Evolutionary conservation across 768 basidiomycete species (phyloP).

Genomic region (Macrolepiota fuliginosa): DNA sequence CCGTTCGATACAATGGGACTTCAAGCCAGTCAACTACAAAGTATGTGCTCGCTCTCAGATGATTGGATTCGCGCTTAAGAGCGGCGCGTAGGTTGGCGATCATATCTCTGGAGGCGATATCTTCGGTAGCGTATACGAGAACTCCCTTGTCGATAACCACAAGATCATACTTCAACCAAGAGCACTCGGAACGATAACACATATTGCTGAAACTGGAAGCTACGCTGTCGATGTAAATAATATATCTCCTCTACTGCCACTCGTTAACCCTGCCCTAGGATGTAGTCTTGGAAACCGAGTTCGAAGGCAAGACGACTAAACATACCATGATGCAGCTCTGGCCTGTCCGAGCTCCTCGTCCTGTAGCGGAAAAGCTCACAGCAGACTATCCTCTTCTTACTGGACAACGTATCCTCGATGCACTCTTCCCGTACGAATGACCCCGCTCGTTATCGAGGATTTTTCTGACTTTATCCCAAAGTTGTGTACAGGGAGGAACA

Average conservation of each 20-base stretch:
- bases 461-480: constrained; percentile 21
- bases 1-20: constrained; percentile 91
- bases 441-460: neutral
- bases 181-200: constrained; percentile 91
- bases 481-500: constrained; percentile 95
- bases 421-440: constrained; percentile 83
- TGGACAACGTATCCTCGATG: constrained; percentile 95
- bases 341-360: constrained; percentile 98
- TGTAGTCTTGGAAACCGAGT: constrained; percentile 94
- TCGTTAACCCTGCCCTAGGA: constrained; percentile 50
- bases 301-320: constrained; percentile 89
- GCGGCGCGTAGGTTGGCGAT: constrained; percentile 72
- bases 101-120: constrained; percentile 97
- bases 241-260: neutral
- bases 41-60: constrained; percentile 30
- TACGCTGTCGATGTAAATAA: constrained; percentile 82
- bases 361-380: constrained; percentile 92
- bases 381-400: constrained; percentile 91
- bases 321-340: constrained; percentile 98
- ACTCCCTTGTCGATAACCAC: constrained; percentile 94
- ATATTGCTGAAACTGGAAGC: constrained; percentile 90
- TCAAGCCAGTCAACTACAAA: constrained; percentile 79
- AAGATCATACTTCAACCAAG: constrained; percentile 96
- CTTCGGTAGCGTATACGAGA: constrained; percentile 94
- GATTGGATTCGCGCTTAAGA: neutral